phyloP scores from a whole-genome alignment of 202 grass and related monocot genomes.

The Tripidium arundinaceum region DNA sequence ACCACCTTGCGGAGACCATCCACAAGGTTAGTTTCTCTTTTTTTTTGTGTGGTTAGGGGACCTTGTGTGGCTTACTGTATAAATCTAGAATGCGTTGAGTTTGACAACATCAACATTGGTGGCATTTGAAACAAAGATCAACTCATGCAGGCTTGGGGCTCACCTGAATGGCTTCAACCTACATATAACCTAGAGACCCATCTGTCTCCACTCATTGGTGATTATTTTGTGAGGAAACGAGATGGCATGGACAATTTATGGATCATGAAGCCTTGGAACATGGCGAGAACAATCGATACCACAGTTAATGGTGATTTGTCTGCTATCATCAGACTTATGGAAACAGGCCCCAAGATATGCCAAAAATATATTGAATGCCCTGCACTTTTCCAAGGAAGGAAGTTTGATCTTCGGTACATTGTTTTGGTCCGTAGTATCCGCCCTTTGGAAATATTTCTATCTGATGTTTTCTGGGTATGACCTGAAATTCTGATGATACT shows the following conservation, averaged over 20 bases:
- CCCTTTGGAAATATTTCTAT: constrained; percentile 90
- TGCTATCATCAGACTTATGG: constrained; percentile 91
- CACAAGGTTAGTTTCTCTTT: constrained; percentile 46
- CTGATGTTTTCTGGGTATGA: constrained; percentile 90
- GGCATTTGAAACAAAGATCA: constrained; percentile 33
- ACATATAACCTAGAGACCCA: constrained; percentile 96
- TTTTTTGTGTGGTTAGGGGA: not conserved
- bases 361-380: constrained; percentile 93
- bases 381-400: constrained; percentile 79
- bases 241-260: constrained; percentile 77
- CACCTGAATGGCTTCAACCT: constrained; percentile 91
- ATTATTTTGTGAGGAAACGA: constrained; percentile 61
- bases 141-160: constrained; percentile 72
- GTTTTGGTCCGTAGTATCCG: constrained; percentile 79
- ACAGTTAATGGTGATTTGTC: constrained; percentile 77
- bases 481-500: constrained; percentile 21
- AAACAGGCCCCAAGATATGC: constrained; percentile 98
- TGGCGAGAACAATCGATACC: constrained; percentile 95
- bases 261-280: constrained; percentile 98
- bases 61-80: not conserved
- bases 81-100: constrained; percentile 6
- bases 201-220: constrained; percentile 88
- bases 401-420: constrained; percentile 91
- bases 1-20: constrained; percentile 81
- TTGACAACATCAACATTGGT: not conserved